A percentile compares a stretch with the other conserved stretches of the same genome.
Conservation (phyloP, 2,329 filamentous ascomycete genomes). For the Alternaria consortialis region DNA sequence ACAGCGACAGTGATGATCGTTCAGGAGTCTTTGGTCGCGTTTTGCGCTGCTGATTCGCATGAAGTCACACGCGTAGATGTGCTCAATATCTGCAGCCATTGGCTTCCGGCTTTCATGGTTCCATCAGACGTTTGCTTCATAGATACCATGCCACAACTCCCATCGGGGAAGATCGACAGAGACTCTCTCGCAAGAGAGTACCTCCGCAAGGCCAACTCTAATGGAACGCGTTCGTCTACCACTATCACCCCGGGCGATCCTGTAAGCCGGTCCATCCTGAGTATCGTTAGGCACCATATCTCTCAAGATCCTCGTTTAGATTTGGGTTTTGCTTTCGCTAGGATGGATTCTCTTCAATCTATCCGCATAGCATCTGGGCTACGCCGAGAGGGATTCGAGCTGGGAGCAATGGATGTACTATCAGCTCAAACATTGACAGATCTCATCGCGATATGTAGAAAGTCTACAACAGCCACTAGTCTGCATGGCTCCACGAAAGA, state of each 20-base stretch:
- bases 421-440: conserved; percentile 59
- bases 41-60: conserved; percentile 67
- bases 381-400: conserved; percentile 62
- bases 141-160: conserved; percentile 73
- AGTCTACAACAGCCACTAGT: neutral
- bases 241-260: conserved; percentile 17
- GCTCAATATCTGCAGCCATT: conserved; percentile 69
- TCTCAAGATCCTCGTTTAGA: conserved; percentile 47
- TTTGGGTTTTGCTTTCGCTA: conserved; percentile 62
- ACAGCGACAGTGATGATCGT: conserved; percentile 73
- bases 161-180: conserved; percentile 85
- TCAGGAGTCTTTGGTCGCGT: conserved; percentile 74
- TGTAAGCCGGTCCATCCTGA: conserved; percentile 46
- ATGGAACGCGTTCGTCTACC: conserved; percentile 12
- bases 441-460: conserved; percentile 31
- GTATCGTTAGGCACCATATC: conserved; percentile 56
- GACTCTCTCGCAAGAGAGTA: conserved; percentile 69
- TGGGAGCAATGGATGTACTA: conserved; percentile 70
- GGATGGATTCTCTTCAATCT: conserved; percentile 72
- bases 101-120: conserved; percentile 86
- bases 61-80: conserved; percentile 58
- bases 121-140: conserved; percentile 75
- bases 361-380: conserved; percentile 72
- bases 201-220: conserved; percentile 34
- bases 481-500: neutral